Conservation (phyloP, 2,329 filamentous ascomycete species). For the Trichoderma sp. region DNA sequence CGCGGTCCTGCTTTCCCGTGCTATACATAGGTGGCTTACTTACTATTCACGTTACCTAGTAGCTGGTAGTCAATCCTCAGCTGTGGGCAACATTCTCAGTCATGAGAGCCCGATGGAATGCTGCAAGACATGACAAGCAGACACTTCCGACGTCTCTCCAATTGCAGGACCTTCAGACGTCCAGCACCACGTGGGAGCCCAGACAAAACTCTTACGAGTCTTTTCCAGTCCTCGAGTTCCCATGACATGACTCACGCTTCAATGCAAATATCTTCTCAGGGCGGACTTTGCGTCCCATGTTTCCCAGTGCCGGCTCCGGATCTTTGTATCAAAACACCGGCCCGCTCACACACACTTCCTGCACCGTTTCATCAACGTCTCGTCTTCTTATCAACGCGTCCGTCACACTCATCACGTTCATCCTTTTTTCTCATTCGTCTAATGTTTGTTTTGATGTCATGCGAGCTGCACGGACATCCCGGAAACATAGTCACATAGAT, state of each 20-base stretch:
- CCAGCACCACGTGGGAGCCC: neutral
- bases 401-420: neutral
- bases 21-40: neutral
- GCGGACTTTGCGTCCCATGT: neutral
- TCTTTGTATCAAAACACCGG: neutral
- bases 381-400: neutral
- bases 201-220: neutral
- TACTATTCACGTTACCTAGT: neutral
- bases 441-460: neutral
- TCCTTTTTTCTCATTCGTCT: neutral
- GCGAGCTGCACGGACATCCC: neutral
- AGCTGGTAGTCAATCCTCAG: neutral
- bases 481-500: neutral
- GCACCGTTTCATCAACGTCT: constrained; percentile 15
- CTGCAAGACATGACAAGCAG: neutral
- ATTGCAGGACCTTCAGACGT: neutral
- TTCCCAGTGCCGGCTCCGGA: neutral
- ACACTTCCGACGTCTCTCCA: neutral
- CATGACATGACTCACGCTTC: neutral
- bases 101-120: neutral
- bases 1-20: neutral
- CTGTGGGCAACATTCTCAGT: neutral
- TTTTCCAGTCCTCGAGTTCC: neutral
- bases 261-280: neutral
- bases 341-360: neutral